Evolutionary conservation across 1,139 yeast species (phyloP), one percentile per base, ranked within the genome.

Genomic region (Taiozyma sp.): DNA sequence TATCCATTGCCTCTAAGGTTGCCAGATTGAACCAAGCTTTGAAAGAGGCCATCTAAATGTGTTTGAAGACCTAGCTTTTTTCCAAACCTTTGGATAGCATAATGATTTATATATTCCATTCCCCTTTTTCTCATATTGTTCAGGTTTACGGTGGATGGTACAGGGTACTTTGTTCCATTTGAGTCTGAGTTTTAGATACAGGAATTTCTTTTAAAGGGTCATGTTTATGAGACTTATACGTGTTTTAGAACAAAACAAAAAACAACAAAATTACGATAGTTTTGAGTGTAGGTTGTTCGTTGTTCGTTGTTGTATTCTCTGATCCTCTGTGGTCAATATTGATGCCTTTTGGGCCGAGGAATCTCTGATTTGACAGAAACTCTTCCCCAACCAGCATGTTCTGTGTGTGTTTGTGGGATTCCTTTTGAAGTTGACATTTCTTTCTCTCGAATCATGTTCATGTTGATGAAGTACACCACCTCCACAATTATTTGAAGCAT

Each of bases 1-100:
- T 93, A 71, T 86, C 96, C 54, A 83, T 93, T 63, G 78, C 93
- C 55, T 73, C 88, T 67, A 90, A 85, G 80, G 83, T 93, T 68
- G 78, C 87, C 69, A 88, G 81, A 75, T 85, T 91, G 75, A 93
- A 95, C 85, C 83, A 87, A 73, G 82, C 88, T 64, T 83, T 93
- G 70, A 77, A 80, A 65, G 97, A 90, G 75, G 77, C 95, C 61
- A 79, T 89, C 71, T 88, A 83, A 72, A 55, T 58, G 9, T 13
- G 22, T 9, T 44, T 44, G 37, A 6, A 19, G 22, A 28, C 10
- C 34, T 30, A 30, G 34, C 7, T 11, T 8, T 19, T 19, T 19
- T 14, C 10, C 9, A 24, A 35, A n/a, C 22, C 22, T 35, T 35
- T 35, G 5, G 40, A 35, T 37, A 19, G 41, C 41, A 37, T 37